Evolutionary conservation across 179 eudicot species (phyloP).

Genomic region (Drosera spatulata): DNA sequence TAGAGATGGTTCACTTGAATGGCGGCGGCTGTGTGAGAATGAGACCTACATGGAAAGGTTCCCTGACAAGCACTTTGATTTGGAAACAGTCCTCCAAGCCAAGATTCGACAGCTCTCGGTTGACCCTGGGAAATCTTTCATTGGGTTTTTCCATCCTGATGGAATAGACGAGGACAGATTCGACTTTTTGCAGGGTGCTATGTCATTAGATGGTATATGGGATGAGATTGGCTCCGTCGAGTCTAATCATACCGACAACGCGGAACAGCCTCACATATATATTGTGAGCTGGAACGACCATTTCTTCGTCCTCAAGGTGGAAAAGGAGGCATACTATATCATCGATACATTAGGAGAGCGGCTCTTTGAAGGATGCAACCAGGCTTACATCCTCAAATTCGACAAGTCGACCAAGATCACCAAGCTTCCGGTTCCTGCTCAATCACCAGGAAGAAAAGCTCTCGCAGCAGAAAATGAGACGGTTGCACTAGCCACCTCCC

Average conservation of each 20-base stretch:
- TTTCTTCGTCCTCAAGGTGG: conserved; percentile 69
- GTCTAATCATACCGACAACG: conserved; percentile 9
- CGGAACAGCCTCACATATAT: conserved; percentile 30
- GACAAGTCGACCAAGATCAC: conserved; percentile 41
- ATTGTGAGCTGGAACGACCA: conserved; percentile 88
- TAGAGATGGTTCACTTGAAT: conserved; percentile 76
- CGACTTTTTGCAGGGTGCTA: conserved; percentile 64
- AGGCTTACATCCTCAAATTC: conserved; percentile 73
- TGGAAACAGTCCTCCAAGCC: conserved; percentile 70
- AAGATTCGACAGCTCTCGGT: conserved; percentile 57
- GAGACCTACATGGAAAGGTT: conserved; percentile 41
- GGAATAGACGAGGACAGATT: conserved; percentile 50
- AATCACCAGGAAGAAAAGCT: conserved; percentile 21
- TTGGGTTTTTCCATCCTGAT: conserved; percentile 73
- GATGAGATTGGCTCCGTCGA: conserved; percentile 45
- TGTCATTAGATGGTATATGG: conserved; percentile 86
- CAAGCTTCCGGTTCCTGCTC: conserved; percentile 20
- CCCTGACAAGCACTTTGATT: conserved; percentile 87
- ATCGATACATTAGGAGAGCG: conserved; percentile 84
- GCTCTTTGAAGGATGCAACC: conserved; percentile 78
- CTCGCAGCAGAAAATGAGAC: conserved; percentile 14
- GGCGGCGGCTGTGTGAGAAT: conserved; percentile 75
- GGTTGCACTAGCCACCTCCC: not conserved
- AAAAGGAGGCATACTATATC: conserved; percentile 62
- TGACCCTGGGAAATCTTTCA: conserved; percentile 46